Evolutionary conservation across 305 asterid species (phyloP), one percentile per base, ranked within the genome.

Genomic region (Salvia sclarea): DNA sequence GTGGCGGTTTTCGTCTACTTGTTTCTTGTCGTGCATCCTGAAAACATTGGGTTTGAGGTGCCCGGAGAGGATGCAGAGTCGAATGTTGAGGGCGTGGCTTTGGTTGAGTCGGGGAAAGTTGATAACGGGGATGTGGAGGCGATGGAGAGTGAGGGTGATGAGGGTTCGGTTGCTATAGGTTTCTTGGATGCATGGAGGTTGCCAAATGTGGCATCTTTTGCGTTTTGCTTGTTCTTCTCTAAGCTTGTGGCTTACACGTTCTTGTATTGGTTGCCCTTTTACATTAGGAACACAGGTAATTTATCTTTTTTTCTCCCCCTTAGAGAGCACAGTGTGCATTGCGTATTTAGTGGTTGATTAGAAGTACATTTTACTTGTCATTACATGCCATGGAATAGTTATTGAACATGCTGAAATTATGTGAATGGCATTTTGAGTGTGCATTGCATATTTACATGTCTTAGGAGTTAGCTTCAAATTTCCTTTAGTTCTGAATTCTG

Each of bases 221-320:
- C 98, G 0, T 80, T 94, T 43, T 88, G 97, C 83, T 81, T 94
- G 78, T 91, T 91, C 84, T 94, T 91, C 80, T 89, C 97, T 5
- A 94, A 94, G 92, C 95, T 94, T 21, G 97, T 94, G 17, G 96
- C 98, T 0, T 94, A 91, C 78, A 94, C 98, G 2, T 91, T 94
- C 77, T 59, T 94, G 76, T 94, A 94, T 76, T 94, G 98, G 97
- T 67, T 94, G 83, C 98, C 98, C 40, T 94, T 94, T 78, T 94
- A 91, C 82, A 76, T 94, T 43, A 87, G 95, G 68, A 88, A 94
- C 76, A 94, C 96, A 75, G 97, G 98, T 88, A 83, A 33, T 22
- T 14, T 0, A 30, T 17, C 54, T 37, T 20, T 35, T 14, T 9
- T 4, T 28, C 30, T 7, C 52, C 53, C 21, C 53, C 3, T 53